Evolutionary conservation across 257 asterid species (phyloP), one percentile per base, ranked within the genome.

Genomic region (Solanum sejunctum): DNA sequence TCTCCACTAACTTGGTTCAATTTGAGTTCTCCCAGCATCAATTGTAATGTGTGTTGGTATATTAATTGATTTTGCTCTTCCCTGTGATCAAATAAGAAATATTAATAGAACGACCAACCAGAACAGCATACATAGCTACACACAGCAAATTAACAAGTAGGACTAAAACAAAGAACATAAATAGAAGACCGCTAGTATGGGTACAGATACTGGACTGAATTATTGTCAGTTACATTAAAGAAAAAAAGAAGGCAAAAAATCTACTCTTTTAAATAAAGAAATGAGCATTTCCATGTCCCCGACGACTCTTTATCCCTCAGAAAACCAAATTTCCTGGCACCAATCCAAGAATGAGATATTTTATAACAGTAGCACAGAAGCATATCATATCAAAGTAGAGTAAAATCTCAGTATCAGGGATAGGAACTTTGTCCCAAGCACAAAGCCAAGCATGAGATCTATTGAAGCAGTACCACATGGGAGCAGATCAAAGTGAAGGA

Each of bases 1-100:
- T 32, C 75, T 18, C 88, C 88, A 92, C 99, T 93, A 86, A 96
- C 99, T 92, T 82, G 99, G 98, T 83, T 97, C 98, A 86, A 96
- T 96, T 90, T 95, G 99, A 83, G 99, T 96, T 90, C 96, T 92
- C 84, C 99, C 99, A 7, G 99, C 98, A 91, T 96, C 99, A 85
- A 94, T 89, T 75, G 97, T 93, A 63, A 95, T 66, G 85, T 96
- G 99, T 26, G 96, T 94, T 51, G 97, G 98, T 72, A 96, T 55
- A 86, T 91, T 91, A 51, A 93, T 92, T 61, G 95, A 91, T 64
- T 96, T 93, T 10, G 99, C 97, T 87, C 89, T 92, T 86, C 92
- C 97, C 99, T 96, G 93, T 63, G 84, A 81, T 87, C 57, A 16
- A 55, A 83, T 23, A 26, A 83, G 32, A 64, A 61, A 83, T 20